Evolutionary conservation across 176 grass and related monocot genomes (phyloP), one percentile per base, ranked within the genome.

Genomic region (Phoenix dactylifera): DNA sequence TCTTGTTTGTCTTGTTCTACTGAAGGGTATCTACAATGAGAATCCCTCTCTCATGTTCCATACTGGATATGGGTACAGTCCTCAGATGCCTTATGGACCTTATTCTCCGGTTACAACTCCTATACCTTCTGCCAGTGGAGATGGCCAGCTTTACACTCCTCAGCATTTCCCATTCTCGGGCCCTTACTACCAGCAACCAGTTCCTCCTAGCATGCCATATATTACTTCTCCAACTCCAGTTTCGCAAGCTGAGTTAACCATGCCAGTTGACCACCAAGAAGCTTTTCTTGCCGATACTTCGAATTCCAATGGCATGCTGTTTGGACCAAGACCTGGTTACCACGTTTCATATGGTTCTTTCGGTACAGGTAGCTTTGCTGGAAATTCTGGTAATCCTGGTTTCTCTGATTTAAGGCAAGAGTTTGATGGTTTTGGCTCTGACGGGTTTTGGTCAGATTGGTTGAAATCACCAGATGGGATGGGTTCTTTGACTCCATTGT

Each of bases 111-210:
- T 87, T 62, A 66, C 87, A 18, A 88, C 84, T 20, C 91, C 86
- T 70, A 75, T 88, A 77, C 84, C 87, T 20, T 55, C 78, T 74
- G 67, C 64, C 75, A 77, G 71, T 74, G 81, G 93, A 76, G 87
- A 92, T 80, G 83, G 74, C 54, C 93, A 97, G 69, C 79, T 78
- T 70, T 97, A 97, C 75, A 71, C 86, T 48, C 80, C 86, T 79
- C 87, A 91, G 78, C 84, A 92, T 70, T 88, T 97, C 70, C 89
- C 87, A 64, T 98, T 89, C 73, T 90, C 87, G 55, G 93, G 78
- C 61, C 72, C 87, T 74, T 97, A 88, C 77, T 96, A 90, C 77
- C 91, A 84, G 58, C 91, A 90, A 72, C 70, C 81, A 58, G 70
- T 76, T 81, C 74, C 82, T 62, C 81, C 81, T 80, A 75, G 66